Conservation (phyloP, 2,329 filamentous ascomycete species). For the Penicillium brasilianum region DNA sequence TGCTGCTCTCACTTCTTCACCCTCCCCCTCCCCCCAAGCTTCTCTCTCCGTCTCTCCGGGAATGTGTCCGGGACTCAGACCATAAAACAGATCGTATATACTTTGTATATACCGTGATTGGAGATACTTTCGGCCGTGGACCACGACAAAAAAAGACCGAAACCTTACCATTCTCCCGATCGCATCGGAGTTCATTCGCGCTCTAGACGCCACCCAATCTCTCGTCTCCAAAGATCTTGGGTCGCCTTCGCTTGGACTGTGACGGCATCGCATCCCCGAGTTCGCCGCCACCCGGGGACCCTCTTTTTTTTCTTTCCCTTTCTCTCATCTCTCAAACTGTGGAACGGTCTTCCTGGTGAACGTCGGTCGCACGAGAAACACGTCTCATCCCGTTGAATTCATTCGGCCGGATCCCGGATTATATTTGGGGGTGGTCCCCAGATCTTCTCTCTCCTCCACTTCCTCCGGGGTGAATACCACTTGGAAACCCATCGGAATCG, state of each 20-base stretch:
- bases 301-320: conserved; percentile 5
- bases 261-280: conserved; percentile 16
- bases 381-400: conserved; percentile 10
- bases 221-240: conserved; percentile 16
- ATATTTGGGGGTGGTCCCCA: neutral
- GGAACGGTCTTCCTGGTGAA: conserved; percentile 21
- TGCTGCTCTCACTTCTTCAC: neutral
- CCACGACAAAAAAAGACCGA: neutral
- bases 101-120: neutral
- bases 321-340: conserved; percentile 24
- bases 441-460: conserved; percentile 11
- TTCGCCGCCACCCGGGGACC: conserved; percentile 17
- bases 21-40: no score
- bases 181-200: conserved; percentile 21
- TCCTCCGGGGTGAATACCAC: no score
- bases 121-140: neutral
- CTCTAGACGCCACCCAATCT: conserved; percentile 14
- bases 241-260: conserved; percentile 13
- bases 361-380: conserved; percentile 21
- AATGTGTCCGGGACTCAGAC: neutral
- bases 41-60: neutral
- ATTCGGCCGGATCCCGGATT: conserved; percentile 19
- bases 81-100: neutral
- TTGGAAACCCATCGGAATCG: no score
- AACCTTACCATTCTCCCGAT: conserved; percentile 7